phyloP scores from a whole-genome alignment of 805 yeast species.

The Blastobotrys parvus region DNA sequence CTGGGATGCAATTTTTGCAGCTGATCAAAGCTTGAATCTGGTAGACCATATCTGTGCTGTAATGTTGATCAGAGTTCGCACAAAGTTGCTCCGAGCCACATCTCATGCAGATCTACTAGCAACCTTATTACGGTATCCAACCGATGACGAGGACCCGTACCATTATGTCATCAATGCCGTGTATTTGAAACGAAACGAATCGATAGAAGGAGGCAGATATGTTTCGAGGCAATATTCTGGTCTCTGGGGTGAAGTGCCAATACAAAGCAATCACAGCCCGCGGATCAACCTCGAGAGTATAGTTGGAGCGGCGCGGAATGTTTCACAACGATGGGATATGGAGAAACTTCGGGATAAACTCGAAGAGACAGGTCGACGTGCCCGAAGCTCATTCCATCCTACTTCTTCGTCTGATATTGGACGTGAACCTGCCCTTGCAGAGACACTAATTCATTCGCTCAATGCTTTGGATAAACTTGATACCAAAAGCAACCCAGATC shows the following conservation, averaged over 20 bases:
- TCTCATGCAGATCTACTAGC: conserved; percentile 4
- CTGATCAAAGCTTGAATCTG: conserved; percentile 17
- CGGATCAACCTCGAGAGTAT: conserved; percentile 8
- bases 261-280: too few relatives aligned
- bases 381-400: conserved; percentile 2
- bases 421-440: conserved; percentile 6
- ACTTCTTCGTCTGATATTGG: not conserved
- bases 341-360: conserved; percentile 12
- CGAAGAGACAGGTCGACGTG: conserved; percentile 6
- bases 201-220: conserved; percentile 17
- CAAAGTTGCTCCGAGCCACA: conserved; percentile 5
- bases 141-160: conserved; percentile 9
- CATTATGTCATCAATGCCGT: conserved; percentile 19
- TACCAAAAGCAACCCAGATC: not conserved
- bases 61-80: conserved; percentile 25
- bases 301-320: conserved; percentile 14
- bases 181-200: conserved; percentile 13
- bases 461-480: conserved; percentile 4
- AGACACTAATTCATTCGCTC: conserved; percentile 8
- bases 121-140: conserved; percentile 15
- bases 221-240: conserved; percentile 16
- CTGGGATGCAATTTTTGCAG: conserved; percentile 32
- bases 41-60: conserved; percentile 30
- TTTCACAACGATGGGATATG: conserved; percentile 12
- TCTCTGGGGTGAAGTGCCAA: conserved; percentile 6